These are phyloP conservation scores for Colletotrichum cuscutae DNA, from an alignment of 2,329 filamentous ascomycete genomes.

Conservation along the genomic window DNA sequence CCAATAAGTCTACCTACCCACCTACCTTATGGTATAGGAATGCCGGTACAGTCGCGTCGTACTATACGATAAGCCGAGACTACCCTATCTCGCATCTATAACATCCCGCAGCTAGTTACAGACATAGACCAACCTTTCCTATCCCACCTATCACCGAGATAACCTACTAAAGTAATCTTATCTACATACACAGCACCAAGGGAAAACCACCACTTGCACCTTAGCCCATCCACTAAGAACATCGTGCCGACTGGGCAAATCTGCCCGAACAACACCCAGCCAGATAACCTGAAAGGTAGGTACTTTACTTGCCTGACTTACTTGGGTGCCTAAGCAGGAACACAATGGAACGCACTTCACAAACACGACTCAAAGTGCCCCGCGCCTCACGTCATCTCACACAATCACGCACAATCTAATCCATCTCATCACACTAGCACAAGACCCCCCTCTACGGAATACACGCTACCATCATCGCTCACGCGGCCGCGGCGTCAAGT, in stretches of 20 bases:
- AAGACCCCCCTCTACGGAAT: not conserved
- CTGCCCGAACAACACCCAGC: not conserved
- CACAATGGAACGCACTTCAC: no score
- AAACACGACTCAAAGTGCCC: not conserved
- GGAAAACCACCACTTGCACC: not conserved
- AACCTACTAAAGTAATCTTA: not conserved
- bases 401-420: not conserved
- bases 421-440: not conserved
- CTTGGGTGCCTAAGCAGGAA: no score
- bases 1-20: not conserved
- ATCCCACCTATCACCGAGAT: not conserved
- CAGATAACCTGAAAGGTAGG: not conserved
- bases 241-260: not conserved
- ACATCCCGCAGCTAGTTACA: not conserved
- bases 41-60: not conserved
- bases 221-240: not conserved
- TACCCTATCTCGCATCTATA: constrained; percentile 21
- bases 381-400: constrained; percentile 25
- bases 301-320: not conserved
- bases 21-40: not conserved
- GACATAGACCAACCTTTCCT: not conserved
- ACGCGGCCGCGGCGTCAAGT: constrained; percentile 7
- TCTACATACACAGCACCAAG: not conserved
- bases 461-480: not conserved
- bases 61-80: constrained; percentile 18